A percentile compares a stretch with the other conserved stretches of the same genome.
phyloP scores from a whole-genome alignment of 1,284 basidiomycete genomes.

The Bondarzewia mesenterica region DNA sequence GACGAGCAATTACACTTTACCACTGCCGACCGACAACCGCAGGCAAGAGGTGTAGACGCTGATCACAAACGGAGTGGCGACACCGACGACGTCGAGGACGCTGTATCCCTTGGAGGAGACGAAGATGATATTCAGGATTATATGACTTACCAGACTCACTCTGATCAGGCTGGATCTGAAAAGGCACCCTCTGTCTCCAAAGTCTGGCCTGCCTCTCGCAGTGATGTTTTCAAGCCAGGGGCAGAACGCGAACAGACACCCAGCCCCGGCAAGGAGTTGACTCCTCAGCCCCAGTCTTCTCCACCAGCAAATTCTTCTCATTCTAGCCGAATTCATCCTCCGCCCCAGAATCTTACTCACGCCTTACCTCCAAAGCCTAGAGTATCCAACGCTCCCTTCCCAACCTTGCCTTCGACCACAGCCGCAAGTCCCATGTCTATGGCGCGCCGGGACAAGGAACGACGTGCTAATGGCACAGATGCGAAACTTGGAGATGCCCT shows the following conservation, averaged over 20 bases:
- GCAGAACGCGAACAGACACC: not conserved
- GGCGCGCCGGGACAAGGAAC: constrained; percentile 30
- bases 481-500: constrained; percentile 22
- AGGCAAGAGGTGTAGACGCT: not conserved
- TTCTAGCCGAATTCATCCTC: constrained; percentile 26
- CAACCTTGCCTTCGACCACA: constrained; percentile 46
- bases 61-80: constrained; percentile 16
- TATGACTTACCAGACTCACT: constrained; percentile 24
- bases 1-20: constrained; percentile 33
- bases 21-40: constrained; percentile 1
- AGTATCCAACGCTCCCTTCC: constrained; percentile 37
- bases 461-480: constrained; percentile 25
- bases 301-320: constrained; percentile 19
- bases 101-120: constrained; percentile 64
- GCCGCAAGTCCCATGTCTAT: constrained; percentile 38
- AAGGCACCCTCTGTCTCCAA: constrained; percentile 7
- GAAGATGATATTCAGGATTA: constrained; percentile 47
- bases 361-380: constrained; percentile 69
- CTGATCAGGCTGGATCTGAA: constrained; percentile 13
- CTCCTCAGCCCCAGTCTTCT: constrained; percentile 12
- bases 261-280: not conserved
- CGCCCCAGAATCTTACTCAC: constrained; percentile 35
- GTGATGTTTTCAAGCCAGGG: constrained; percentile 9
- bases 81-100: constrained; percentile 53
- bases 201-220: constrained; percentile 10